A percentile compares a stretch with the other conserved stretches of the same genome.
Evolutionary conservation across 805 yeast species (phyloP).

Genomic region (Barnettozyma populi): DNA sequence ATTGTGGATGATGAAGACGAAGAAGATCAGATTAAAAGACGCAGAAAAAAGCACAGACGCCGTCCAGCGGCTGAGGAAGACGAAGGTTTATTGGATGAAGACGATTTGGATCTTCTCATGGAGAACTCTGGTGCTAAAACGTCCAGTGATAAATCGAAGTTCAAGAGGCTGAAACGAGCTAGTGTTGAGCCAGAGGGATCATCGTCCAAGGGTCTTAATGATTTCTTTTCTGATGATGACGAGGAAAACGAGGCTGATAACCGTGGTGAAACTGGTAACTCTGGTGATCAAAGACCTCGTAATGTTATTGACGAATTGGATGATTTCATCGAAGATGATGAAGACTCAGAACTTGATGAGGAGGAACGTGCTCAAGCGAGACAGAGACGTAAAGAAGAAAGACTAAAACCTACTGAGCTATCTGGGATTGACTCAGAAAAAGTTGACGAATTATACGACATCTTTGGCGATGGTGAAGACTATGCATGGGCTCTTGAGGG

Average conservation of each 20-base stretch:
- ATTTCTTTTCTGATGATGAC: conserved; percentile 38
- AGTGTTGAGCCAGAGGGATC: conserved; percentile 30
- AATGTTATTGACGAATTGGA: conserved; percentile 75
- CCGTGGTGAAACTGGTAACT: conserved; percentile 27
- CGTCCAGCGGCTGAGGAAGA: conserved; percentile 38
- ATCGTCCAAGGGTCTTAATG: conserved; percentile 25
- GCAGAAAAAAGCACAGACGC: conserved; percentile 34
- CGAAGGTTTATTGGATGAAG: conserved; percentile 82
- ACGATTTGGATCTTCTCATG: conserved; percentile 85
- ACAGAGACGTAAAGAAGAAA: conserved; percentile 38
- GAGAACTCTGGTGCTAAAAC: conserved; percentile 78
- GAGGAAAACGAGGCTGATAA: conserved; percentile 26
- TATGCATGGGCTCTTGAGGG: conserved; percentile 98
- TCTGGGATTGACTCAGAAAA: conserved; percentile 79
- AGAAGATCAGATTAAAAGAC: conserved; percentile 41
- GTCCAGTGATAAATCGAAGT: conserved; percentile 21
- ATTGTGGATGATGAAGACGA: conserved; percentile 89
- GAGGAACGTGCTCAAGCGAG: conserved; percentile 47
- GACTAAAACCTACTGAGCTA: conserved; percentile 51
- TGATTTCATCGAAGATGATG: conserved; percentile 97
- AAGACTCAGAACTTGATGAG: conserved; percentile 83
- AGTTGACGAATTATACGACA: conserved; percentile 87
- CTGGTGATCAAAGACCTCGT: conserved; percentile 24
- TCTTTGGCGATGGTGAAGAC: conserved; percentile 95
- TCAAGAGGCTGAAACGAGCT: conserved; percentile 83